These are phyloP conservation scores for Aspergillus luchuensis DNA, from an alignment of 2,329 filamentous ascomycete species.

Conservation along the genomic window DNA sequence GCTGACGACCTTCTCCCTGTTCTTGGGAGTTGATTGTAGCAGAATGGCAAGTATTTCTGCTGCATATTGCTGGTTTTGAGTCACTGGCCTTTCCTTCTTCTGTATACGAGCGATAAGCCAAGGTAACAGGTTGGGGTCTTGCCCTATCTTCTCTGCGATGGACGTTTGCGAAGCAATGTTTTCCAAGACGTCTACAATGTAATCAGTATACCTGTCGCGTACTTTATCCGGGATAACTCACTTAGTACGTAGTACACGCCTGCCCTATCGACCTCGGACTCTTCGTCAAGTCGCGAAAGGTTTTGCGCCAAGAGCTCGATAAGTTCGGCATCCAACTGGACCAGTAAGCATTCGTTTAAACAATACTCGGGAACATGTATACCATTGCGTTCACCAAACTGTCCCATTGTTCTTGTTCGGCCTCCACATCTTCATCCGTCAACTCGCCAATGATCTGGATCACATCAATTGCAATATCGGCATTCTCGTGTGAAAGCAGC, in stretches of 20 bases:
- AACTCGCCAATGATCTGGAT: conserved; percentile 88
- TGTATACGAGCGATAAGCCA: conserved; percentile 80
- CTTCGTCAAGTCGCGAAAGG: conserved; percentile 77
- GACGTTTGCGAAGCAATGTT: conserved; percentile 74
- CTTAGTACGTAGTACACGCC: conserved; percentile 84
- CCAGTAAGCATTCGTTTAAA: conserved; percentile 25
- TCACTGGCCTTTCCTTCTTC: conserved; percentile 65
- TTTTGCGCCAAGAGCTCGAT: conserved; percentile 52
- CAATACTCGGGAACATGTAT: too few species aligned
- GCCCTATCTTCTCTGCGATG: conserved; percentile 71
- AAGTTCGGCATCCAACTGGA: conserved; percentile 45
- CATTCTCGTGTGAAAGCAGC: conserved; percentile 90
- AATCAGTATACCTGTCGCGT: conserved; percentile 16
- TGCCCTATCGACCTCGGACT: conserved; percentile 68
- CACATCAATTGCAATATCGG: conserved; percentile 89
- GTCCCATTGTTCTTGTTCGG: conserved; percentile 79
- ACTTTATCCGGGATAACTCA: conserved; percentile 22
- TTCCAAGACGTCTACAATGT: conserved; percentile 66
- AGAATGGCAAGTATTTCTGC: conserved; percentile 90
- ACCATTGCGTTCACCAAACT: conserved; percentile 66
- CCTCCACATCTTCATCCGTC: conserved; percentile 88
- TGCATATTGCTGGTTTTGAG: conserved; percentile 93
- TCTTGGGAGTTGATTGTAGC: conserved; percentile 70
- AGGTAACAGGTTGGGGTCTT: conserved; percentile 66
- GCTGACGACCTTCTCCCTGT: conserved; percentile 63